Base-by-base conservation (phyloP, 2,329 filamentous ascomycete species). In the Emmonsiellopsis sp. region DNA sequence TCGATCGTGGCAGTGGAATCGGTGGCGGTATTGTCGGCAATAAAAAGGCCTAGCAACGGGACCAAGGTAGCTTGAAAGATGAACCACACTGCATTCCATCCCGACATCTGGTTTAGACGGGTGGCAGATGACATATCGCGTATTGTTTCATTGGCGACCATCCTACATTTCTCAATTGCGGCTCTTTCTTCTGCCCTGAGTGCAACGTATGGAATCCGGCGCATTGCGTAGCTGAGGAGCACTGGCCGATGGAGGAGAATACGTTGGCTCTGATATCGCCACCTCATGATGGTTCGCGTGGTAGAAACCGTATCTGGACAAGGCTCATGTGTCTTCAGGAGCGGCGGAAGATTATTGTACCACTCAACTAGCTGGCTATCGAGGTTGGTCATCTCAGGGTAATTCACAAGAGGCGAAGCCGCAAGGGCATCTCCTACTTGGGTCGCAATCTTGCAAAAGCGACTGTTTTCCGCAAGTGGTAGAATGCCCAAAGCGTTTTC, bases 1-100 rank as follows among this genome's bases (percentile, higher is more conserved):
- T 67, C 62, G 36, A 81, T 75, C 2, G 76, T 76, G 59, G 82
- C 79, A 49, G 83, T 77, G 2, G 69, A 75, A 64, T 88, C 84
- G 74, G 81, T 85, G 1, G 59, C 59, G 1, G 66, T 69, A 27
- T 58, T 60, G 53, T 70, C 68, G 14, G 66, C 66, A 37, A 70
- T 64, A 65, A 89, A 88, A 10, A 91, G 74, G 21, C 81, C 85
- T 9, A 92, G 79, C 1, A 92, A 77, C 0, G 87, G 87, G 7
- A 91, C 83, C 83, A 91, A 87, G 57, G 82, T 82, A 0, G 87
- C 86, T 66, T 91, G 87, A 70, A 88, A 91, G 55, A 88, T 78
- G 68, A 89, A 85, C 86, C 86, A 90, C 2, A 87, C 86, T 0
- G 84, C 87, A 65, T 88, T 88, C 87, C 86, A 91, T 7, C 86